Percentiles rank a stretch among this genome's conserved stretches.
Conservation (phyloP, 2,329 filamentous ascomycete genomes). For the Rhynchosporium graminicola region DNA sequence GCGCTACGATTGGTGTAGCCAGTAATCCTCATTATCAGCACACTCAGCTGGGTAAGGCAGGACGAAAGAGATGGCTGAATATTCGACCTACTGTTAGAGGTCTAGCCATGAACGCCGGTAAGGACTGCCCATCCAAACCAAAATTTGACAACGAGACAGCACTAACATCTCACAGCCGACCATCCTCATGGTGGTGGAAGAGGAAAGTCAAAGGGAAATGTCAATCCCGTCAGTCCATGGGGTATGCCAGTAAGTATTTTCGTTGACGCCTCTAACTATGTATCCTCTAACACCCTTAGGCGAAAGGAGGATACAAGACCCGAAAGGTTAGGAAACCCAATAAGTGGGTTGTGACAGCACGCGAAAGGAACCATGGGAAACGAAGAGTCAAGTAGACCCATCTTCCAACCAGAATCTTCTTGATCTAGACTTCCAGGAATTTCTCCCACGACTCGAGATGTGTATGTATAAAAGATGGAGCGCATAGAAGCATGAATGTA, state of each 20-base stretch:
- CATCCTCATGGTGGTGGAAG: conserved; percentile 98
- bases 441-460: neutral
- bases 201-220: conserved; percentile 99
- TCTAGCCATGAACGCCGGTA: conserved; percentile 97
- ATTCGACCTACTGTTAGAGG: conserved; percentile 94
- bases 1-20: conserved; percentile 89
- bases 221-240: conserved; percentile 94
- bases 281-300: conserved; percentile 47
- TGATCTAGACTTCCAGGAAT: neutral
- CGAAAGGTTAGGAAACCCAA: conserved; percentile 86
- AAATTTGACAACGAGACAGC: conserved; percentile 22
- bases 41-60: conserved; percentile 89
- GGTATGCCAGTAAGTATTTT: conserved; percentile 76
- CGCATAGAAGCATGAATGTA: conserved; percentile 2
- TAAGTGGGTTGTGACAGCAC: conserved; percentile 83
- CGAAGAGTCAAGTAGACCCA: conserved; percentile 63
- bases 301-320: conserved; percentile 91
- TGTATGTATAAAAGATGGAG: conserved; percentile 9
- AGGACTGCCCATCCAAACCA: conserved; percentile 37
- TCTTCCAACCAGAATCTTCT: neutral
- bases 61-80: conserved; percentile 88
- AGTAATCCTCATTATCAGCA: conserved; percentile 95
- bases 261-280: conserved; percentile 9
- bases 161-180: conserved; percentile 59
- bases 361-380: conserved; percentile 89